These are phyloP conservation scores for Chlamydomonas schloesseri DNA, from an alignment of 139 green algal genomes.

Conservation along the genomic window DNA sequence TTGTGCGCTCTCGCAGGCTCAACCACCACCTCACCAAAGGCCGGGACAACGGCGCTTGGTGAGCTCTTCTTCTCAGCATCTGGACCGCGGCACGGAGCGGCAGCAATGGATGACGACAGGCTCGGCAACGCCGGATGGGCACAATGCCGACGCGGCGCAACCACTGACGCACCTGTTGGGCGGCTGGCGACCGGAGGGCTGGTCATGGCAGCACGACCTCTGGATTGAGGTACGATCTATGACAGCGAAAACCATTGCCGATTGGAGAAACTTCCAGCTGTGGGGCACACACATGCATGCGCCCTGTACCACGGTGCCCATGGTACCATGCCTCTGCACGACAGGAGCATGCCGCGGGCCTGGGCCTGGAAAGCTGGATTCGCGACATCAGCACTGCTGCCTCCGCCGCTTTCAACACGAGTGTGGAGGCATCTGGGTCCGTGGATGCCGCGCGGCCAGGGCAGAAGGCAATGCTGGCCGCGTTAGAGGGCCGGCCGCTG, in stretches of 20 bases:
- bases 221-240: not conserved
- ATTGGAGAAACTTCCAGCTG: no score
- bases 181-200: not conserved
- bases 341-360: constrained; percentile 1
- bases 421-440: not conserved
- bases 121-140: no score
- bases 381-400: not conserved
- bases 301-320: no score
- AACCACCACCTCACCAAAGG: no score
- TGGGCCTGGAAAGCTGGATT: not conserved
- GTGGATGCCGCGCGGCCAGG: not conserved
- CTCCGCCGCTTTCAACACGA: not conserved
- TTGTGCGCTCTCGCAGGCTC: no score
- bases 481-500: not conserved
- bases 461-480: no score
- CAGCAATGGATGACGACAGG: no score
- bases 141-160: no score
- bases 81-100: no score
- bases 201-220: not conserved
- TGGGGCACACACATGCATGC: no score
- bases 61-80: no score
- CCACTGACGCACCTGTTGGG: not conserved
- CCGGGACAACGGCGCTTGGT: no score
- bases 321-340: not conserved
- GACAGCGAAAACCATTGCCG: not conserved